Evolutionary conservation across 176 grass and related monocot species (phyloP).

Genomic region (Calamus simplicifolius): DNA sequence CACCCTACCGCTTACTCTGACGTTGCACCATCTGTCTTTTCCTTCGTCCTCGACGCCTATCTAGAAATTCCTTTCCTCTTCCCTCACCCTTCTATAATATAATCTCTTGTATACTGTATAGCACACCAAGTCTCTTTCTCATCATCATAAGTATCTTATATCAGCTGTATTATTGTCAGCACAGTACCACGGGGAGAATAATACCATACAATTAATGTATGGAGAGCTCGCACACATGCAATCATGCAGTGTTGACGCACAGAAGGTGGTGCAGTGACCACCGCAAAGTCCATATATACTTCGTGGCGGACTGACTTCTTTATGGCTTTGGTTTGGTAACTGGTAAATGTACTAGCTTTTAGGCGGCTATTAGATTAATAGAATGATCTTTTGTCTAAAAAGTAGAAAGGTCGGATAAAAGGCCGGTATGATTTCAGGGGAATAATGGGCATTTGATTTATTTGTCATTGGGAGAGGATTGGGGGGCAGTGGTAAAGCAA

Average conservation of each 20-base stretch:
- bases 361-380: constrained; percentile 34
- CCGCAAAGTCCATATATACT: no score
- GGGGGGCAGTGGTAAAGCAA: constrained; percentile 30
- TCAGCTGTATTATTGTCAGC: no score
- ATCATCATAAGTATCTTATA: no score
- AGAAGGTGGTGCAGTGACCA: no score
- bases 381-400: constrained; percentile 27
- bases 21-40: constrained; percentile 72
- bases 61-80: constrained; percentile 54
- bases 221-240: no score
- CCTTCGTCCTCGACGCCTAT: constrained; percentile 25
- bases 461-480: constrained; percentile 28
- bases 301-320: neutral
- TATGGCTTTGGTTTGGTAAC: constrained; percentile 48
- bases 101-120: no score
- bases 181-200: no score
- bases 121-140: no score
- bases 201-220: no score
- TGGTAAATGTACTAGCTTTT: constrained; percentile 28
- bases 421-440: constrained; percentile 47
- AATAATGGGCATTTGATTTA: constrained; percentile 62
- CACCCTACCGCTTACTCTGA: constrained; percentile 27
- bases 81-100: neutral
- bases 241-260: no score
- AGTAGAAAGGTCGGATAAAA: constrained; percentile 41